Conservation (phyloP, 2,329 filamentous ascomycete genomes). For the Dactylonectria estremocensis region DNA sequence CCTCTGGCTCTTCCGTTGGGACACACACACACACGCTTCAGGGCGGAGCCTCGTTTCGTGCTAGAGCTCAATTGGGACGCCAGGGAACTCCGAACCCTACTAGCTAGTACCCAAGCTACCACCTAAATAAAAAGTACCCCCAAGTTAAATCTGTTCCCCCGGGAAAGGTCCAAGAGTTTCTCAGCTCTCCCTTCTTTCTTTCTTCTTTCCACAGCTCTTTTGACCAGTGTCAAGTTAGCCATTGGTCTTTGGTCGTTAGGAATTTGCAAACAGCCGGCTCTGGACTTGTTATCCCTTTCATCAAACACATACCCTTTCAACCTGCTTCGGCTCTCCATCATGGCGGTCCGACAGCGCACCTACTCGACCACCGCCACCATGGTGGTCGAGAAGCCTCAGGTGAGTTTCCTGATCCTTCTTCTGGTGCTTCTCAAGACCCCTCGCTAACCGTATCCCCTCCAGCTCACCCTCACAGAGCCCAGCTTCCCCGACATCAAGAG, state of each 20-base stretch:
- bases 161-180: conserved; percentile 6
- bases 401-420: conserved; percentile 29
- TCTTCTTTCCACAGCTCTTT: conserved; percentile 8
- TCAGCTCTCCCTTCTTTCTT: conserved; percentile 5
- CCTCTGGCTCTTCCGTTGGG: conserved; percentile 22
- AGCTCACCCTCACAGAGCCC: conserved; percentile 31
- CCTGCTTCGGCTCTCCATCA: conserved; percentile 24
- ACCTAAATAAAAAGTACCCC: neutral
- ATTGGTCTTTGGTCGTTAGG: neutral
- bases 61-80: conserved; percentile 43
- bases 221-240: conserved; percentile 12
- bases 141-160: conserved; percentile 28
- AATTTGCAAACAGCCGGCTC: neutral
- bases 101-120: too few relatives aligned
- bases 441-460: neutral
- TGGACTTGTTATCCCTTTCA: neutral
- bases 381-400: conserved; percentile 35
- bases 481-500: conserved; percentile 50
- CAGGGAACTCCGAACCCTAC: conserved; percentile 31
- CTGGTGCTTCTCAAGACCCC: conserved; percentile 14
- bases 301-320: neutral
- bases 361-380: conserved; percentile 38
- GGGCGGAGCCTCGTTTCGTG: conserved; percentile 29
- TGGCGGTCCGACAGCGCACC: conserved; percentile 48
- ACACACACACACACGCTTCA: neutral